These are phyloP conservation scores for Septoria petroselini DNA, from an alignment of 2,329 filamentous ascomycete species.

Conservation along the genomic window DNA sequence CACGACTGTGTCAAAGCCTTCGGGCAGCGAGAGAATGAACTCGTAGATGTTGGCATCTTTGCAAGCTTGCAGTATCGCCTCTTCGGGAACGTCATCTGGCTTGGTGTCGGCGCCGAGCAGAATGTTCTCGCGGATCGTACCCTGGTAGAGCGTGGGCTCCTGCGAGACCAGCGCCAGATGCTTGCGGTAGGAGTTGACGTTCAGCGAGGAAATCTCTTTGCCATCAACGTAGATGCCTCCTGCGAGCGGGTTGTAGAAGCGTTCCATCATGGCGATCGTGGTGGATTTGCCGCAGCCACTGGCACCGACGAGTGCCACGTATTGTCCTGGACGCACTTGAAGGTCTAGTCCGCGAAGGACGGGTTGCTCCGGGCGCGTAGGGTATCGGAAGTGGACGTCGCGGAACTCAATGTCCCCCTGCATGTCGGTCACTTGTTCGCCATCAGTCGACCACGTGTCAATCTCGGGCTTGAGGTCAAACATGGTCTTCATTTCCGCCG, in stretches of 20 bases:
- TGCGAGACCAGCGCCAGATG: conserved; percentile 86
- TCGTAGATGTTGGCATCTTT: conserved; percentile 90
- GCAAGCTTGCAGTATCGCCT: conserved; percentile 72
- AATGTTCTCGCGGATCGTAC: conserved; percentile 87
- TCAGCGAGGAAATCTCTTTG: conserved; percentile 73
- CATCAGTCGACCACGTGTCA: conserved; percentile 73
- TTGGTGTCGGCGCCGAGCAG: conserved; percentile 64
- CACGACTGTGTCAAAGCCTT: conserved; percentile 52
- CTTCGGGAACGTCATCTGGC: conserved; percentile 65
- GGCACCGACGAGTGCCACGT: conserved; percentile 86
- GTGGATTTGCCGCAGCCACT: conserved; percentile 94
- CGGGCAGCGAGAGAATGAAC: conserved; percentile 79
- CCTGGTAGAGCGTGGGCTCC: conserved; percentile 92
- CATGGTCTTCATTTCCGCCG: conserved; percentile 72
- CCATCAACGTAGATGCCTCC: conserved; percentile 81
- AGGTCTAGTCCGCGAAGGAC: conserved; percentile 82
- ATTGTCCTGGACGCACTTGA: conserved; percentile 70
- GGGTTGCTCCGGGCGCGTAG: conserved; percentile 85
- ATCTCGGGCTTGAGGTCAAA: conserved; percentile 80
- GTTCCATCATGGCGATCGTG: conserved; percentile 84
- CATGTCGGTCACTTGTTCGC: conserved; percentile 59
- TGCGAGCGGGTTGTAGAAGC: conserved; percentile 85
- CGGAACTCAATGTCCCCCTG: conserved; percentile 84
- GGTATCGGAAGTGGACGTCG: conserved; percentile 91
- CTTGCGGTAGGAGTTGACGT: conserved; percentile 80